Percentiles rank a stretch among this genome's conserved stretches.
Conservation (phyloP, 169 alveolate species). For the Eimeria necatrix region DNA sequence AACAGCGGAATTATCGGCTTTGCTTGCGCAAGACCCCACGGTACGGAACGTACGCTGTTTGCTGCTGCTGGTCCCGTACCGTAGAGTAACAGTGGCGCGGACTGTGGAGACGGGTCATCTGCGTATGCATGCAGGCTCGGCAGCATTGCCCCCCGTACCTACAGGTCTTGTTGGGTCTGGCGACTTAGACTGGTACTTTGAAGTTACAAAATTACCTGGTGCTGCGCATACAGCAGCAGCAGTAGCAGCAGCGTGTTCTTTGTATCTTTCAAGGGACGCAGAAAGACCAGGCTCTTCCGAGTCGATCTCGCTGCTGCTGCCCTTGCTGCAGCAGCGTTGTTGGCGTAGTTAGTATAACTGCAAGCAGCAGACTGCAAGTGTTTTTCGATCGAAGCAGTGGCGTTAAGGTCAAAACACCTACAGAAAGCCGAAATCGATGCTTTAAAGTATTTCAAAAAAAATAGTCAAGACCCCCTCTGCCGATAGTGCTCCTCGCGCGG, state of each 20-base stretch:
- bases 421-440: no score
- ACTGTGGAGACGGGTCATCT: not conserved
- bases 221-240: not conserved
- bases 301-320: slow-evolving; percentile 11
- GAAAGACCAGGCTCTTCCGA: not conserved
- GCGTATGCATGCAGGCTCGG: slow-evolving; percentile 44
- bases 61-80: slow-evolving; percentile 21
- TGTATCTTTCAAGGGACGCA: not conserved
- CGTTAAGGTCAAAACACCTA: no score
- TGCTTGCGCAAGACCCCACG: slow-evolving; percentile 54
- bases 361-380: no score
- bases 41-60: slow-evolving; percentile 9
- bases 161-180: slow-evolving; percentile 37
- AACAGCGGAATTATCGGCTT: slow-evolving; percentile 27
- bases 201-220: not conserved
- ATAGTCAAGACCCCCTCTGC: no score
- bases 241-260: slow-evolving; percentile 37
- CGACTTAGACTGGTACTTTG: not conserved
- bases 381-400: no score
- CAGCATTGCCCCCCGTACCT: slow-evolving; percentile 63
- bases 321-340: not conserved
- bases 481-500: no score
- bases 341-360: not conserved
- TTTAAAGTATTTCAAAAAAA: no score
- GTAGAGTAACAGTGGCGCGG: not conserved